Evolutionary conservation across 1,139 yeast genomes (phyloP), one percentile per base, ranked within the genome.

Genomic region (Geotrichum klebahnii): DNA sequence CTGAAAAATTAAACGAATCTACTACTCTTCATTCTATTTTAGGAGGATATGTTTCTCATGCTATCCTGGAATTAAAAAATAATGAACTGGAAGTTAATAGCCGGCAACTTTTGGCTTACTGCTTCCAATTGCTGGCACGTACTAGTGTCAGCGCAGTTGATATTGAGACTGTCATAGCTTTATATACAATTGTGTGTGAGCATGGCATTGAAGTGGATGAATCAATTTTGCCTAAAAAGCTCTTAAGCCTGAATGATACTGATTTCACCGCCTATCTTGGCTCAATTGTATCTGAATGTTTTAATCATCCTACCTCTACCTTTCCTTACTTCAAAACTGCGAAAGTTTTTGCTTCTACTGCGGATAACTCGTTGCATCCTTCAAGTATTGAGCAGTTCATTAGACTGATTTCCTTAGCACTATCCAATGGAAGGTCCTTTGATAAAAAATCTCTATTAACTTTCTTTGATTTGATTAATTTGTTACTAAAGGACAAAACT

Each of bases 401-500:
- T 2, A 32, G 38, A 20, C 22, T 48, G 1, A 34, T 48, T 14
- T 14, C 44, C 9, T 28, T 39, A 2, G 39, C 52, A 5, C 16
- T 32, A 24, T 28, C 23, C 12, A 14, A 44, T 19, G 41, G 37
- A 2, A 33, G 34, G 12, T 23, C 32, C 3, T 19, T 48, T 34
- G 45, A 43, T 28, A 20, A 31, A 5, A 39, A 48, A 20, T 32
- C 48, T 17, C 14, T 53, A 0, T 3, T 37, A 2, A 43, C 50
- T 1, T 43, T 63, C 0, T 23, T 69, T 2, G 52, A 56, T 2
- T 53, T 66, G 1, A 48, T 80, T n/a, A 76, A 73, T 48, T 50
- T 60, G 0, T 58, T 75, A 14, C 66, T 83, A 22, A 67, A 76
- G 6, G 76, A 76, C 3, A 75, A 76, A 56, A 60, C 78, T 0